Percentiles rank a stretch among this genome's conserved stretches.
phyloP scores from a whole-genome alignment of 2,329 filamentous ascomycete genomes.

The Diplocarpon rosae region DNA sequence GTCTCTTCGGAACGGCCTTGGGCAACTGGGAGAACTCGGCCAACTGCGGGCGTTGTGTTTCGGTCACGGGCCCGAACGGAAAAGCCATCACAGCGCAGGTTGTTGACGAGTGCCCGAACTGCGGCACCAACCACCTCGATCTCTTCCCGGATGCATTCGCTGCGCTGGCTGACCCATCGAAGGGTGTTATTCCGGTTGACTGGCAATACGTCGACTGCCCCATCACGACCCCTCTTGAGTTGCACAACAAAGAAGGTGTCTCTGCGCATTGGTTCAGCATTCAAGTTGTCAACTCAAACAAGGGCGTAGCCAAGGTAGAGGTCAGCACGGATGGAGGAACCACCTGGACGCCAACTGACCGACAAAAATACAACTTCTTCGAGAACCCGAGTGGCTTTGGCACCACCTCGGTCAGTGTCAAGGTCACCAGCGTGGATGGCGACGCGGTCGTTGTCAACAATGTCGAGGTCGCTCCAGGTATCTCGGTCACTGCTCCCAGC shows the following conservation, averaged over 20 bases:
- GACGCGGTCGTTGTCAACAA: slow-evolving; percentile 39
- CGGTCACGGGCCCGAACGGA: slow-evolving; percentile 45
- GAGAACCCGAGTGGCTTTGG: slow-evolving; percentile 48
- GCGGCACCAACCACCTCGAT: slow-evolving; percentile 42
- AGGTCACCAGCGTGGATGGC: slow-evolving; percentile 43
- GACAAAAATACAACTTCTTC: slow-evolving; percentile 50
- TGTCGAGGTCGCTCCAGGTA: slow-evolving; percentile 31
- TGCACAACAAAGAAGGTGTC: slow-evolving; percentile 43
- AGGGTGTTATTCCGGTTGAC: slow-evolving; percentile 37
- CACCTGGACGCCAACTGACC: slow-evolving; percentile 45
- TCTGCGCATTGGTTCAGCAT: slow-evolving; percentile 46
- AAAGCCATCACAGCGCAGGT: slow-evolving; percentile 54
- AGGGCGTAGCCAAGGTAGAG: slow-evolving; percentile 43
- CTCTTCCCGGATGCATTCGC: slow-evolving; percentile 42
- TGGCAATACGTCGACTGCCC: slow-evolving; percentile 42
- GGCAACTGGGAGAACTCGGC: slow-evolving; percentile 43
- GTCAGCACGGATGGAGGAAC: slow-evolving; percentile 48
- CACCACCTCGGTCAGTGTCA: slow-evolving; percentile 40
- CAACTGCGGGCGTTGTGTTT: slow-evolving; percentile 51
- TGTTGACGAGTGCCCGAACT: slow-evolving; percentile 46
- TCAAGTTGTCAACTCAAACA: slow-evolving; percentile 54
- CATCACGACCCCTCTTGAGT: slow-evolving; percentile 36
- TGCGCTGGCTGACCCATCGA: slow-evolving; percentile 32
- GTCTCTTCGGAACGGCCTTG: slow-evolving; percentile 50
- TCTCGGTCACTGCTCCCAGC: slow-evolving; percentile 14